A percentile compares a stretch with the other conserved stretches of the same genome.
Evolutionary conservation across 2,329 filamentous ascomycete genomes (phyloP).

Genomic region (Hypomyces perniciosus): DNA sequence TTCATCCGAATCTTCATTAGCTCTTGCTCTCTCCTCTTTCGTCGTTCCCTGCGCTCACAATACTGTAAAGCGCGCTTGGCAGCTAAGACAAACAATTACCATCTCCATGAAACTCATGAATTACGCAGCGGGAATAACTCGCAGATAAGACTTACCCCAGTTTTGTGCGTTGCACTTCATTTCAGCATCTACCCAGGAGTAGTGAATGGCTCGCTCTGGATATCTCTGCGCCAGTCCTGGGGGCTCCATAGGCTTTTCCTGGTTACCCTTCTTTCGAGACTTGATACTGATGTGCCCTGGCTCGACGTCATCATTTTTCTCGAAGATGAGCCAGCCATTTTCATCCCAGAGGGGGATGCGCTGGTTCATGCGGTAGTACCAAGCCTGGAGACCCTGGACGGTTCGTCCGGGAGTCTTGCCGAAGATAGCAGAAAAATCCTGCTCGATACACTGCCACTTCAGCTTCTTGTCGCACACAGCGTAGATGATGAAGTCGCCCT

Average conservation of each 20-base stretch:
- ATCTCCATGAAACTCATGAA: not conserved
- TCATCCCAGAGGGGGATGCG: constrained; percentile 35
- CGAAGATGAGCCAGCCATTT: constrained; percentile 35
- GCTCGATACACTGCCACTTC: constrained; percentile 36
- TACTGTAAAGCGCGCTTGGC: constrained; percentile 31
- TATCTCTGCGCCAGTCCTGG: constrained; percentile 38
- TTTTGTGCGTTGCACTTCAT: constrained; percentile 32
- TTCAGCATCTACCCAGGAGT: constrained; percentile 38
- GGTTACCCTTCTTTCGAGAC: constrained; percentile 32
- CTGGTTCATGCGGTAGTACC: constrained; percentile 40
- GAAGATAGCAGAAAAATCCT: constrained; percentile 33
- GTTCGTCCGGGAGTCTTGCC: constrained; percentile 32
- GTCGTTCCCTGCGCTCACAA: constrained; percentile 31
- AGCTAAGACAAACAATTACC: constrained; percentile 21
- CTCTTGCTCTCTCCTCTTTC: constrained; percentile 33
- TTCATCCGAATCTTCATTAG: constrained; percentile 22
- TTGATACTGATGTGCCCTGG: constrained; percentile 33
- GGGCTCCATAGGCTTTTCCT: constrained; percentile 31
- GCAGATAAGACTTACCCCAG: constrained; percentile 33
- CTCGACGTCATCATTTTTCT: constrained; percentile 33
- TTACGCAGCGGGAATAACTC: not conserved
- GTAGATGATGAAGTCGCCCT: constrained; percentile 41
- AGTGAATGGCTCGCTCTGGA: constrained; percentile 41
- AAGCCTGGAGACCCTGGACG: constrained; percentile 36
- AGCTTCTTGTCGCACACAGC: constrained; percentile 38